phyloP scores from a whole-genome alignment of 805 yeast genomes.

The Nakazawaea molendinolei region DNA sequence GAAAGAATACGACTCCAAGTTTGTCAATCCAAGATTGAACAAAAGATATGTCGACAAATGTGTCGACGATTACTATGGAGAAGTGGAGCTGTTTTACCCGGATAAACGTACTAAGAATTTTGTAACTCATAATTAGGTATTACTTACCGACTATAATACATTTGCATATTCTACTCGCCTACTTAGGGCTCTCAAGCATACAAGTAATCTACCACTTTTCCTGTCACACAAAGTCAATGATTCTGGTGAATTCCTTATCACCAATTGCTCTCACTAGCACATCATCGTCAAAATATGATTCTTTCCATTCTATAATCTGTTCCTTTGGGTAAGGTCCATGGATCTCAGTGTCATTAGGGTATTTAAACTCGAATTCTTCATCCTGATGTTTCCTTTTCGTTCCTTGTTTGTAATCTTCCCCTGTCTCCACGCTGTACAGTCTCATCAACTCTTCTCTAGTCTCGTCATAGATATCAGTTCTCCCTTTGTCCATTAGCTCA shows the following conservation, averaged over 20 bases:
- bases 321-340: conserved; percentile 44
- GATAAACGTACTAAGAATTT: conserved; percentile 9
- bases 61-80: conserved; percentile 37
- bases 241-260: conserved; percentile 17
- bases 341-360: conserved; percentile 28
- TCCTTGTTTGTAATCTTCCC: conserved; percentile 21
- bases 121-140: conserved; percentile 4
- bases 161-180: no score
- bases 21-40: conserved; percentile 50
- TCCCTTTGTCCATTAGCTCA: conserved; percentile 33
- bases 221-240: conserved; percentile 20
- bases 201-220: background rate
- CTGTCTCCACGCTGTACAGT: conserved; percentile 35
- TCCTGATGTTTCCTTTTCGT: conserved; percentile 21
- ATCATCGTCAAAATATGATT: conserved; percentile 37
- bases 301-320: conserved; percentile 52
- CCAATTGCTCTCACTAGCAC: conserved; percentile 35
- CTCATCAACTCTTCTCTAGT: conserved; percentile 51
- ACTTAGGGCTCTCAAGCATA: no score
- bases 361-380: conserved; percentile 39
- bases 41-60: conserved; percentile 50
- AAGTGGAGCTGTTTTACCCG: conserved; percentile 8
- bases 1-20: conserved; percentile 57
- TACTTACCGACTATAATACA: background rate
- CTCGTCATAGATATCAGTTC: conserved; percentile 42